A percentile compares a stretch with the other conserved stretches of the same genome.
These are phyloP conservation scores for Zhuliangozyma blackwelliae DNA, from an alignment of 1,139 yeast species.

Conservation along the genomic window DNA sequence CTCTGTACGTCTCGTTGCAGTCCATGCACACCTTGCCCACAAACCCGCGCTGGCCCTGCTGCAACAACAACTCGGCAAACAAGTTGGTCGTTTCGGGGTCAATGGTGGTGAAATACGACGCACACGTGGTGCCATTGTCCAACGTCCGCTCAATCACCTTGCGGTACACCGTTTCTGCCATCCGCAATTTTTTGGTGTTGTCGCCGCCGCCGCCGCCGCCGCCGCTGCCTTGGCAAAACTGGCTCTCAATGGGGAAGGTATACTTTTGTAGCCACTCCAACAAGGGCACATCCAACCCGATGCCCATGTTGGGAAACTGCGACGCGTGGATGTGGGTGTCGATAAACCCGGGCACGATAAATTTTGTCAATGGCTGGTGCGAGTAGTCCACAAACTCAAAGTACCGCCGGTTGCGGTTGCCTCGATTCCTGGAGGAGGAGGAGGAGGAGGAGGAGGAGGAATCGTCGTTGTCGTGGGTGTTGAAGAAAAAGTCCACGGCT, in stretches of 20 bases:
- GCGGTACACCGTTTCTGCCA: conserved; percentile 60
- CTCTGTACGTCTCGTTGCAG: conserved; percentile 57
- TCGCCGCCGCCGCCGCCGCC: too few relatives aligned
- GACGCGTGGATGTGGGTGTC: conserved; percentile 98
- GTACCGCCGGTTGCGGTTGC: conserved; percentile 4
- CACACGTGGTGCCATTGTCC: conserved; percentile 82
- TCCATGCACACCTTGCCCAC: conserved; percentile 96
- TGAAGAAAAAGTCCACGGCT: conserved; percentile 8
- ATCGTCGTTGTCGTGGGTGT: background rate
- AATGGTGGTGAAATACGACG: conserved; percentile 85
- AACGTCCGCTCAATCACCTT: conserved; percentile 66
- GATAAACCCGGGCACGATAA: conserved; percentile 86
- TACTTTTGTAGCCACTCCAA: conserved; percentile 84
- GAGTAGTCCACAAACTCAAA: conserved; percentile 27
- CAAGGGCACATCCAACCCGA: conserved; percentile 80
- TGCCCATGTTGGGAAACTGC: conserved; percentile 91
- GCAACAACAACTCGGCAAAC: conserved; percentile 67
- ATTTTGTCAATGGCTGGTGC: conserved; percentile 31
- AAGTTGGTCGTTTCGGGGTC: conserved; percentile 71
- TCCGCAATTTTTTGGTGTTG: conserved; percentile 30
- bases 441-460: too few relatives aligned
- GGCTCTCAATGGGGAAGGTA: conserved; percentile 82
- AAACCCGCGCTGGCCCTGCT: conserved; percentile 77
- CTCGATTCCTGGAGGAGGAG: too few relatives aligned
- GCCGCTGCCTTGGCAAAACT: conserved; percentile 29